Evolutionary conservation across 225 moss, liverwort and hornwort species (phyloP).

Genomic region (Rhytidiadelphus loreus): DNA sequence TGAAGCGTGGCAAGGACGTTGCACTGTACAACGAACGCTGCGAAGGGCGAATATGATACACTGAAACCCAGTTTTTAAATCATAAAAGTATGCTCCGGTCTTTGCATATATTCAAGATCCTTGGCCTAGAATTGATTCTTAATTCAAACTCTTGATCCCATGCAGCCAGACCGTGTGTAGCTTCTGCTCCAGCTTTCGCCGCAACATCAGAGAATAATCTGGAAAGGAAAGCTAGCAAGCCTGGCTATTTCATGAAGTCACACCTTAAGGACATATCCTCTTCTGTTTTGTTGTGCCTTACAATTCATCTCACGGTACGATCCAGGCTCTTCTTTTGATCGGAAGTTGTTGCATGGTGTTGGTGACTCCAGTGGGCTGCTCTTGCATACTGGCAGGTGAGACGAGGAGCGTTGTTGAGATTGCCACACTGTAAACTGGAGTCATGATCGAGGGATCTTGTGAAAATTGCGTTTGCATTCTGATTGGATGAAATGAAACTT

Average conservation of each 20-base stretch:
- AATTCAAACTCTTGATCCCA: neutral
- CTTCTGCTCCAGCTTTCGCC: neutral
- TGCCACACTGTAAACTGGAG: neutral
- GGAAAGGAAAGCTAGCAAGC: neutral
- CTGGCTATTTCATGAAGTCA: neutral
- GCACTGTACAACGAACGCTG: neutral
- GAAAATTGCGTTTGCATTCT: neutral
- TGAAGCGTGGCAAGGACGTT: neutral
- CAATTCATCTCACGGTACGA: neutral
- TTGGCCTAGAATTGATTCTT: neutral
- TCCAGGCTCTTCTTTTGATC: neutral
- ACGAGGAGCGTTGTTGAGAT: neutral
- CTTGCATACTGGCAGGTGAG: neutral
- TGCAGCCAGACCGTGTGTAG: neutral
- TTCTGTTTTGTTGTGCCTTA: no score
- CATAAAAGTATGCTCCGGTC: neutral
- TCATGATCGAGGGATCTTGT: neutral
- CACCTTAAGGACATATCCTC: neutral
- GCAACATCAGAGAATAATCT: neutral
- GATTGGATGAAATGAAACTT: neutral
- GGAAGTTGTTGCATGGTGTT: neutral
- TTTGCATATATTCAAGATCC: neutral
- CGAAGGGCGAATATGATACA: neutral
- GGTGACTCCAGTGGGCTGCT: no score
- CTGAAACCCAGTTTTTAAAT: neutral